Evolutionary conservation across 345 rosid genomes (phyloP), one percentile per base, ranked within the genome.

Genomic region (Sonneratia alba): DNA sequence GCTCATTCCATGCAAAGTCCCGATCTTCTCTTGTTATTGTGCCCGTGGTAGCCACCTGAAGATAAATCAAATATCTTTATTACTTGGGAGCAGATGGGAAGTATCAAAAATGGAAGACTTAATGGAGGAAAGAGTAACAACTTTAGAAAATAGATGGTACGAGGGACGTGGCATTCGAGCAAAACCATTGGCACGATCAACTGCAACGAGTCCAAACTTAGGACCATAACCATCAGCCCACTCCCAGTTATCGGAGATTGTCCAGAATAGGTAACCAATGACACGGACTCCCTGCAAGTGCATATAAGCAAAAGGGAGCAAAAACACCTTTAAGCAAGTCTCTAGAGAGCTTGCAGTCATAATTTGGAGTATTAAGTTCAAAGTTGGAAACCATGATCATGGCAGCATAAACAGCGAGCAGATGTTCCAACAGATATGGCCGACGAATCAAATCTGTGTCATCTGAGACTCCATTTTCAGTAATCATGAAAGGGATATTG

Each of bases 161-260:
- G 98, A 94, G 69, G 95, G 89, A 45, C 95, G 91, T 16, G 90
- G 88, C 55, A 77, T 79, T 70, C 98, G 81, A 55, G 92, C 85
- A 74, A 93, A 87, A 78, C 70, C 42, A 75, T 91, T 88, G 73
- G 86, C 79, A 68, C 97, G 91, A 77, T 93, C 93, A 72, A 91
- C 98, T 11, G 89, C 87, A 27, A 89, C 96, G 59, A 93, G 91
- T 72, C 98, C 98, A 79, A 93, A 93, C 83, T 93, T 93, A 57
- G 97, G 98, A 78, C 98, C 98, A 77, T 93, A 93, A 40, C 98
- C 98, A 83, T 93, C 96, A 70, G 98, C 98, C 98, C 97, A 94
- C 81, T 94, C 98, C 98, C 98, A 94, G 73, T 94, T 94, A 79
- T 91, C 98, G 22, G 98, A 94, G 68, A 87, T 86, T 51, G 98